Percentiles rank a stretch among this genome's conserved stretches.
Conservation (phyloP, 164 flowering plant genomes). For the Macadamia tetraphylla region DNA sequence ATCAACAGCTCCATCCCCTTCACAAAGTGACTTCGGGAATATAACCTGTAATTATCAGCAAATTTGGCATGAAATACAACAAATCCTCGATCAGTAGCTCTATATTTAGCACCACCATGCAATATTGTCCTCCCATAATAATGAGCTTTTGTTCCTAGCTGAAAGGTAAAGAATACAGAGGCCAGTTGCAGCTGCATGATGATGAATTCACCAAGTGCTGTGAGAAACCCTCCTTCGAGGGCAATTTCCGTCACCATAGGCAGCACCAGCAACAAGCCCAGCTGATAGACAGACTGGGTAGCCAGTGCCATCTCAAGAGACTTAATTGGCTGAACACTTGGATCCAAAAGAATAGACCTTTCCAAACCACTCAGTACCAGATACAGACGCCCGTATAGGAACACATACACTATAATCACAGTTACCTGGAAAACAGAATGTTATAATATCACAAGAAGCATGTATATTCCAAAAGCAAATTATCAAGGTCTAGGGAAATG, state of each 20-base stretch:
- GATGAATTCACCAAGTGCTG: constrained; percentile 80
- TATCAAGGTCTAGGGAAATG: too few species aligned
- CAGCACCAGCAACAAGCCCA: constrained; percentile 76
- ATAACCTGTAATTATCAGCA: constrained; percentile 83
- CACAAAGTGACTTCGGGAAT: constrained; percentile 95
- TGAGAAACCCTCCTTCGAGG: constrained; percentile 88
- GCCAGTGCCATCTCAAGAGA: constrained; percentile 85
- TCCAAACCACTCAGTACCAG: constrained; percentile 95
- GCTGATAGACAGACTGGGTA: constrained; percentile 76
- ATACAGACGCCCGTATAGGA: constrained; percentile 88
- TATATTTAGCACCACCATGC: constrained; percentile 96
- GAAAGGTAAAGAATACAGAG: constrained; percentile 95
- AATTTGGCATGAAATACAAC: constrained; percentile 93
- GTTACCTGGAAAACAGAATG: constrained; percentile 56
- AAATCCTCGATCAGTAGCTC: constrained; percentile 94
- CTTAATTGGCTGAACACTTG: constrained; percentile 48
- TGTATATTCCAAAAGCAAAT: not conserved
- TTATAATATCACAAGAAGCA: not conserved
- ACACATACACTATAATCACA: constrained; percentile 80
- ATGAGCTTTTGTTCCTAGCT: constrained; percentile 94
- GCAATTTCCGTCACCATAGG: constrained; percentile 99
- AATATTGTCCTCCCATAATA: constrained; percentile 89
- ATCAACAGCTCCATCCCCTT: constrained; percentile 82
- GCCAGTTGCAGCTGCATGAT: constrained; percentile 97
- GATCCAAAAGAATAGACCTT: constrained; percentile 48